Percentiles rank a stretch among this genome's conserved stretches.
These are phyloP conservation scores for Solanum dulcamara DNA, from an alignment of 257 asterid genomes.

Conservation along the genomic window DNA sequence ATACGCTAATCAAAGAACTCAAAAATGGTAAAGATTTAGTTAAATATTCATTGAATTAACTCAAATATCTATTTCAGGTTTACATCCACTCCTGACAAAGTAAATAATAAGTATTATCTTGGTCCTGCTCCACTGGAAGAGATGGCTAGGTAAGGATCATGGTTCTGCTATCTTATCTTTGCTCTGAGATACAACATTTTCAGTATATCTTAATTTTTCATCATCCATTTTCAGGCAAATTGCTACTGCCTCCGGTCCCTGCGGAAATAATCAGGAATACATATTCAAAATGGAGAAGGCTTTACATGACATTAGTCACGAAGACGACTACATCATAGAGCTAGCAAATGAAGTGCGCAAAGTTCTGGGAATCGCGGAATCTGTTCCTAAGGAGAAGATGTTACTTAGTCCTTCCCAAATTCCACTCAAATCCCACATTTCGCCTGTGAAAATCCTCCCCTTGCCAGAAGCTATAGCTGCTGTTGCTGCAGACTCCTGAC, in stretches of 20 bases:
- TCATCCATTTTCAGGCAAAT: constrained; percentile 35
- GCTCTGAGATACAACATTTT: neutral
- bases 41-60: neutral
- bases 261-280: constrained; percentile 85
- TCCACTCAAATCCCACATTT: constrained; percentile 28
- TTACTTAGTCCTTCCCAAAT: constrained; percentile 7
- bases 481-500: constrained; percentile 31
- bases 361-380: constrained; percentile 26
- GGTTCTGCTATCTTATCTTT: neutral
- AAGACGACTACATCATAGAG: constrained; percentile 66
- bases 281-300: constrained; percentile 79
- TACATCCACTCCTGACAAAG: constrained; percentile 76
- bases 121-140: constrained; percentile 94
- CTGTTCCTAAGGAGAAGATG: constrained; percentile 31
- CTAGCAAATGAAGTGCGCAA: constrained; percentile 82
- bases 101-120: constrained; percentile 63
- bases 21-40: neutral
- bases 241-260: constrained; percentile 88
- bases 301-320: constrained; percentile 63
- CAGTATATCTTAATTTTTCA: neutral
- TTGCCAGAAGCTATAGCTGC: constrained; percentile 32
- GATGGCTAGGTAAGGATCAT: constrained; percentile 3
- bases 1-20: neutral
- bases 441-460: constrained; percentile 33
- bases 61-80: constrained; percentile 33